Base-by-base conservation (phyloP, 495 filamentous ascomycete species). In the Hypoxylon perforatum region DNA sequence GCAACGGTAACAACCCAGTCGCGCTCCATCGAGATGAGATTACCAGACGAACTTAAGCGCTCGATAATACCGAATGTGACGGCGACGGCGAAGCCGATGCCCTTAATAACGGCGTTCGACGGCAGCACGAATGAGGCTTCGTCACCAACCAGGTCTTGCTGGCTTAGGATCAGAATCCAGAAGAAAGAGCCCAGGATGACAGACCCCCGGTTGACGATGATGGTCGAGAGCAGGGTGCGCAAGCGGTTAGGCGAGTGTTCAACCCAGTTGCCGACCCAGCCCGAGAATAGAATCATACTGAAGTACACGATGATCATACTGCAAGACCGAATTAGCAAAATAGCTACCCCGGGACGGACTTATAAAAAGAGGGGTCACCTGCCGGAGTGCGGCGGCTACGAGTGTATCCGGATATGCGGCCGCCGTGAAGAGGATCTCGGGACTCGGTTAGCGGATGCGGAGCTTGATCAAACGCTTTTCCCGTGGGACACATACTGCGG, bases 1-100 rank as follows among this genome's bases (percentile, higher is more conserved):
- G 79, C 74, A 17, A 78, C 73, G 7, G 76, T 70, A 7, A 78
- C 73, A 63, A 89, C 83, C 87, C 88, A 91, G 63, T 91, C 88
- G 55, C 87, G 73, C 71, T 90, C 88, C 56, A 90, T 85, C 0
- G 88, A 82, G 4, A 91, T 81, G 12, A 84, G 81, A 71, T 90
- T 91, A 3, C 81, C 77, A n/a, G 80, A 75, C 1, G 82, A 75
- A 41, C 80, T 77, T 23, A 87, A 57, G 64, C 86, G 86, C 65
- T 90, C 87, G 15, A 86, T 57, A 45, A 86, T 85, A n/a, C 85
- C 85, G 11, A 89, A 72, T 1, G 84, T 19, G 1, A 81, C 73
- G 11, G 85, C 75, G 1, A 77, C 45, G 5, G 72, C 65, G 60
- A 88, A 86, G 4, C 84, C 22, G 11, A 71, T 12, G 33, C 69